Evolutionary conservation across 2,329 filamentous ascomycete genomes (phyloP).

Genomic region (Helicocarpus griseus): DNA sequence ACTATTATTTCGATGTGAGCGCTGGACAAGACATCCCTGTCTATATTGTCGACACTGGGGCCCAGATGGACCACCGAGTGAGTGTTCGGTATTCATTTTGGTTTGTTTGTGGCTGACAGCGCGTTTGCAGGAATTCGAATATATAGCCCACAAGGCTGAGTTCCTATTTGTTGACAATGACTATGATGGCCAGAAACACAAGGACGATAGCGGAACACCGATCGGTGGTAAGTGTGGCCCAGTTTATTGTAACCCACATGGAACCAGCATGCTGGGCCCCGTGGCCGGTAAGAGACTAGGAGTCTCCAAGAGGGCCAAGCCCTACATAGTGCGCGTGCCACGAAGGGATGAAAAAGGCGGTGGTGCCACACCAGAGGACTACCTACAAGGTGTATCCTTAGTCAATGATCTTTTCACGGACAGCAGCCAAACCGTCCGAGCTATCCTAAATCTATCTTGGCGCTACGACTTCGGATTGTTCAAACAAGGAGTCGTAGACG

Average conservation of each 20-base stretch:
- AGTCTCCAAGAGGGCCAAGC: conserved; percentile 7
- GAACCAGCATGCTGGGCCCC: conserved; percentile 6
- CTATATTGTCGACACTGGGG: conserved; percentile 8
- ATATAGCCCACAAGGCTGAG: conserved; percentile 4
- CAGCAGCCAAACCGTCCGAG: conserved; percentile 3
- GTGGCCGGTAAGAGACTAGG: conserved; percentile 5
- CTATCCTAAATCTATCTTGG: conserved; percentile 5
- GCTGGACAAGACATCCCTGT: conserved; percentile 6
- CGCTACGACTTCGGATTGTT: neutral
- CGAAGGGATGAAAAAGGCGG: conserved; percentile 1
- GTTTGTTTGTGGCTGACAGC: neutral
- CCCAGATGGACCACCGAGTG: conserved; percentile 5
- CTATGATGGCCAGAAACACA: conserved; percentile 5
- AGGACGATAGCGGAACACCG: conserved; percentile 6
- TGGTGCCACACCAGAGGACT: neutral
- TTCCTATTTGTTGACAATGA: conserved; percentile 6
- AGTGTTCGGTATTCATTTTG: conserved; percentile 1
- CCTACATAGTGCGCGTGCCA: conserved; percentile 5
- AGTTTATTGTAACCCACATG: conserved; percentile 6
- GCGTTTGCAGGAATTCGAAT: conserved; percentile 7
- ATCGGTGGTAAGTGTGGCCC: conserved; percentile 1
- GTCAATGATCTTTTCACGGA: neutral
- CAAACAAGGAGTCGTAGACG: neutral
- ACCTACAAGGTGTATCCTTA: conserved; percentile 1
- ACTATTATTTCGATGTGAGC: conserved; percentile 7